A percentile compares a stretch with the other conserved stretches of the same genome.
These are phyloP conservation scores for Elsinoe fawcettii DNA, from an alignment of 2,329 filamentous ascomycete genomes.

Conservation along the genomic window DNA sequence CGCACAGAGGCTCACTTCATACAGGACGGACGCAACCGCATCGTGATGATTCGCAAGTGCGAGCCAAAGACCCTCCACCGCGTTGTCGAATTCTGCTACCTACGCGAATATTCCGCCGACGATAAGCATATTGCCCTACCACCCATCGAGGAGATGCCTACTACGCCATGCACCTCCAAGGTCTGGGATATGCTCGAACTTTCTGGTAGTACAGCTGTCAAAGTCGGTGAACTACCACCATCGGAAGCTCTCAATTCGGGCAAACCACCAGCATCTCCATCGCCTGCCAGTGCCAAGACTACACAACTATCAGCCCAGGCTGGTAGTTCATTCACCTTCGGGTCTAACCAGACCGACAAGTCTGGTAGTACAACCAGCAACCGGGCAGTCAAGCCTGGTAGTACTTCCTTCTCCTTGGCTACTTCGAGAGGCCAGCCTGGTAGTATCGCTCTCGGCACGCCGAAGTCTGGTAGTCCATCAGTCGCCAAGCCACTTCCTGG, in stretches of 20 bases:
- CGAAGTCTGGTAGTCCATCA: background rate
- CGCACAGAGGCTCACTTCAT: background rate
- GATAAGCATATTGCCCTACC: background rate
- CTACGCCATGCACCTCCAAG: background rate
- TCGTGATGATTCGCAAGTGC: background rate
- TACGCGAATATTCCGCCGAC: slow-evolving; percentile 8
- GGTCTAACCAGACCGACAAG: background rate
- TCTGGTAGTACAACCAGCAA: no score
- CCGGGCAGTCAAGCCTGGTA: no score
- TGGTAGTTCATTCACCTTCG: background rate
- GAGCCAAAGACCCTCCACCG: slow-evolving; percentile 13
- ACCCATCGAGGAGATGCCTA: background rate
- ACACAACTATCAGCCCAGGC: background rate
- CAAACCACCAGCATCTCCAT: background rate
- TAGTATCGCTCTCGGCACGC: background rate
- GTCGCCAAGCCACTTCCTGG: background rate
- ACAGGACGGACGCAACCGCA: background rate
- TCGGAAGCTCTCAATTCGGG: background rate
- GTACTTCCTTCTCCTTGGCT: background rate
- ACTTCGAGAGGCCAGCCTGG: background rate
- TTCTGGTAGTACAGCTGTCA: background rate
- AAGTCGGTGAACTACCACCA: background rate
- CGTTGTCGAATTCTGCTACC: slow-evolving; percentile 13
- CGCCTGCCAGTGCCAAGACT: background rate
- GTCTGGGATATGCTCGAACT: slow-evolving; percentile 8